Evolutionary conservation across 495 filamentous ascomycete genomes (phyloP).

Genomic region (Cercophora sp.): DNA sequence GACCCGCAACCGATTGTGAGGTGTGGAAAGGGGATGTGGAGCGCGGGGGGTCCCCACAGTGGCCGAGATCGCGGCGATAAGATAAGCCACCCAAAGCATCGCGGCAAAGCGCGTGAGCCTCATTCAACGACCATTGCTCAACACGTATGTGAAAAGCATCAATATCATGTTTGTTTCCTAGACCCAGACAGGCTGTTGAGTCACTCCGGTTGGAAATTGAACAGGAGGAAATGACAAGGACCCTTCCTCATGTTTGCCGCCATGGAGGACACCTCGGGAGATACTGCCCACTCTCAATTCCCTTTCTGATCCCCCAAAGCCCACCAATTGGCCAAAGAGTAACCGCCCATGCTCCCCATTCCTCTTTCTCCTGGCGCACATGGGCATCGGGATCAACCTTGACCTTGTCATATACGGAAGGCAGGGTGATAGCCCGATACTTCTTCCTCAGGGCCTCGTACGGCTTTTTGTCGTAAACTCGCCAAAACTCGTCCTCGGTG

Average conservation of each 20-base stretch:
- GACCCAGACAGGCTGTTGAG: not conserved
- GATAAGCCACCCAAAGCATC: too few species aligned
- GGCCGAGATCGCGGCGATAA: too few species aligned
- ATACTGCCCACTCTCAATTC: not conserved
- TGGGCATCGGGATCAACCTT: slow-evolving; percentile 14
- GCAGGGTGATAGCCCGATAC: slow-evolving; percentile 42
- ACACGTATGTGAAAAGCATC: not conserved
- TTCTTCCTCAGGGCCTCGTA: slow-evolving; percentile 46
- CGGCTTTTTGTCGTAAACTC: slow-evolving; percentile 39
- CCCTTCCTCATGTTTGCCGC: not conserved
- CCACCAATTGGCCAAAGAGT: not conserved
- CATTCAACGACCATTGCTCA: too few species aligned
- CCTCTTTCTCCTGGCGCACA: not conserved
- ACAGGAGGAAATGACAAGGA: too few species aligned
- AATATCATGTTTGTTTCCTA: not conserved
- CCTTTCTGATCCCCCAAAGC: not conserved
- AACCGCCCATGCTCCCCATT: not conserved
- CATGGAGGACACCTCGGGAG: not conserved
- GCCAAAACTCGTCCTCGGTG: slow-evolving; percentile 52
- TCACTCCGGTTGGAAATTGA: too few species aligned
- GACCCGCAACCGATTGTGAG: too few species aligned
- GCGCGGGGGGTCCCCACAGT: too few species aligned
- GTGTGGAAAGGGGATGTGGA: too few species aligned
- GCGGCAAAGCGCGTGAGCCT: too few species aligned
- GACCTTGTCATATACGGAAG: slow-evolving; percentile 52